Conservation (phyloP, 306 rosid species). For the Vigna hirtella region DNA sequence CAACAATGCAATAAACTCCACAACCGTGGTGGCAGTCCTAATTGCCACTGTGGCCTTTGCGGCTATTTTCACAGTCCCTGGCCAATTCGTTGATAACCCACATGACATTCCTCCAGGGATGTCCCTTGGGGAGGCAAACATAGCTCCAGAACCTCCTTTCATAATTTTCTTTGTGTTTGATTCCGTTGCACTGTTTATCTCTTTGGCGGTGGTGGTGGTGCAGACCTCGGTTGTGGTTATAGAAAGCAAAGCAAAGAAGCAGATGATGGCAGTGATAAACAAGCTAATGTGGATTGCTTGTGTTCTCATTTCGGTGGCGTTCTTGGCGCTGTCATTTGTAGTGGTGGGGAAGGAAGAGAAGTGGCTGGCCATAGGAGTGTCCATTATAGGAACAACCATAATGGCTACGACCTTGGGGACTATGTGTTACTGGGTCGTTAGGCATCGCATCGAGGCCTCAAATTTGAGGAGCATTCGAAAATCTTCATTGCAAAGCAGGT, state of each 20-base stretch:
- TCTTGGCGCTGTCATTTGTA: constrained; percentile 83
- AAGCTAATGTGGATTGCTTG: constrained; percentile 99
- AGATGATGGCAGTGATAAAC: constrained; percentile 96
- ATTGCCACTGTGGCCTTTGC: constrained; percentile 98
- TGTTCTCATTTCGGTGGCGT: constrained; percentile 81
- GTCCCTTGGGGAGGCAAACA: constrained; percentile 88
- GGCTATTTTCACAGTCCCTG: constrained; percentile 92
- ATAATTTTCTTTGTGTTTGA: constrained; percentile 82
- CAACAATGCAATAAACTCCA: constrained; percentile 95
- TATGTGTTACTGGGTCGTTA: constrained; percentile 89
- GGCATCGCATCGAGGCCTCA: constrained; percentile 83
- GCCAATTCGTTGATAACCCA: constrained; percentile 83
- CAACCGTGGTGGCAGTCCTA: constrained; percentile 94
- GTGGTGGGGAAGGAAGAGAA: constrained; percentile 80
- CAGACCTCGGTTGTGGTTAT: constrained; percentile 95
- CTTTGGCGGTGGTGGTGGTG: constrained; percentile 94
- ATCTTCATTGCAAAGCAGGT: constrained; percentile 73
- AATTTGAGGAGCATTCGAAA: constrained; percentile 68
- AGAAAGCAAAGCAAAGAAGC: constrained; percentile 98
- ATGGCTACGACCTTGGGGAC: constrained; percentile 93
- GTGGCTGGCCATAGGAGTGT: constrained; percentile 87
- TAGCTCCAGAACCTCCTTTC: constrained; percentile 69
- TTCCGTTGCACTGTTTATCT: constrained; percentile 88
- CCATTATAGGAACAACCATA: constrained; percentile 84
- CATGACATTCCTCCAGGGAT: constrained; percentile 54